phyloP scores from a whole-genome alignment of 2,329 filamentous ascomycete species.

The Penicillium digitatum region DNA sequence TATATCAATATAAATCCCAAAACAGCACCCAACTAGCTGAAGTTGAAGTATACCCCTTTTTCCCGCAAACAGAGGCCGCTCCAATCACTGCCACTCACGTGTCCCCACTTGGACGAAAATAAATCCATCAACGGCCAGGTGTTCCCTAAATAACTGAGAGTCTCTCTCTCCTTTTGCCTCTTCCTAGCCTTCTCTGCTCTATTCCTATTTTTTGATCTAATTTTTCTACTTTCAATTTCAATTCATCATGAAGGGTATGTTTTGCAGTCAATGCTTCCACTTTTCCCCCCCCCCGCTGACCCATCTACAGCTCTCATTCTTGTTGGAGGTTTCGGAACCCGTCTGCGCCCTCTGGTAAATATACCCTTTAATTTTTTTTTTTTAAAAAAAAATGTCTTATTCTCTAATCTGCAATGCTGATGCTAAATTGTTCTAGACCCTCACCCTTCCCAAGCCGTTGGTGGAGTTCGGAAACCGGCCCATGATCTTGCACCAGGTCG shows the following conservation, averaged over 20 bases:
- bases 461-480: constrained; percentile 99
- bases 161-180: constrained; percentile 18
- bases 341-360: constrained; percentile 88
- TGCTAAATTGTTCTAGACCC: constrained; percentile 59
- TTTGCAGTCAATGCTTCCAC: constrained; percentile 6
- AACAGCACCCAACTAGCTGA: background rate
- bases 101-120: constrained; percentile 26
- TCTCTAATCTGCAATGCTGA: constrained; percentile 13
- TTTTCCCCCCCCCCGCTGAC: constrained; percentile 6
- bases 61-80: constrained; percentile 24
- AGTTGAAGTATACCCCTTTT: constrained; percentile 18
- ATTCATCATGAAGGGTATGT: constrained; percentile 46
- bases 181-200: constrained; percentile 9
- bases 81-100: constrained; percentile 26
- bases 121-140: constrained; percentile 30
- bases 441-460: constrained; percentile 93
- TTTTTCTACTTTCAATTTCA: background rate
- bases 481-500: constrained; percentile 98
- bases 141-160: constrained; percentile 25
- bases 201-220: constrained; percentile 1
- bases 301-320: constrained; percentile 78
- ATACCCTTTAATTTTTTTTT: background rate
- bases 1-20: background rate
- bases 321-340: constrained; percentile 97
- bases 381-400: too few species aligned